phyloP scores from a whole-genome alignment of 805 yeast species.

The Candida maesae region DNA sequence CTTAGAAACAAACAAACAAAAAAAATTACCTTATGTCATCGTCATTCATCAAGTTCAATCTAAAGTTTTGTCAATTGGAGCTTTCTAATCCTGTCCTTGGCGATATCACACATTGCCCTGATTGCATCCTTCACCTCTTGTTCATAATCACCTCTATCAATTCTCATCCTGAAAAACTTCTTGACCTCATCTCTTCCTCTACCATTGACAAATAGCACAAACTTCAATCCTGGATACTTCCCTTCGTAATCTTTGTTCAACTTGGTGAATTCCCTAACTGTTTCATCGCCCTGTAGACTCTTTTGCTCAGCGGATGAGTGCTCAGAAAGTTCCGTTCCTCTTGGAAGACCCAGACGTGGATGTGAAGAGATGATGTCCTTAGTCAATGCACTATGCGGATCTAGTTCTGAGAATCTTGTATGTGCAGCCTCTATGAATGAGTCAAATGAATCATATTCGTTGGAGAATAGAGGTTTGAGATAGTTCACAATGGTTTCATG shows the following conservation, averaged over 20 bases:
- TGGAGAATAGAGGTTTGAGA: conserved; percentile 16
- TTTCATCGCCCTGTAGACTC: conserved; percentile 52
- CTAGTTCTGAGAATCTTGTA: conserved; percentile 10
- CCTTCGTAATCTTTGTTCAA: conserved; percentile 63
- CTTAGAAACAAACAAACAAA: too few species aligned
- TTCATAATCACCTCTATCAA: conserved; percentile 48
- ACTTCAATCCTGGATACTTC: conserved; percentile 66
- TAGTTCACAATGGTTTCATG: conserved; percentile 20
- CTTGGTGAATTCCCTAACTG: conserved; percentile 40
- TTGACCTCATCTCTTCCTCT: conserved; percentile 63
- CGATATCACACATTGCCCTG: conserved; percentile 90
- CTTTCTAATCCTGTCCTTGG: conserved; percentile 68
- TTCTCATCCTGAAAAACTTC: conserved; percentile 56
- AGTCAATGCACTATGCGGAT: conserved; percentile 15
- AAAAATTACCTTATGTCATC: too few species aligned
- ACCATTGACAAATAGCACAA: conserved; percentile 89
- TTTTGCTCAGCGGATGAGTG: conserved; percentile 74
- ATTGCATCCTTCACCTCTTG: conserved; percentile 65
- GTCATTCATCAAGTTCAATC: too few species aligned
- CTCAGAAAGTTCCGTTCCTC: conserved; percentile 43
- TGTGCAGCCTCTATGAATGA: conserved; percentile 20
- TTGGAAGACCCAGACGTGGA: conserved; percentile 78
- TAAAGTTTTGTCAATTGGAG: conserved; percentile 34
- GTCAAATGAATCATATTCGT: conserved; percentile 8
- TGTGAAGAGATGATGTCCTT: conserved; percentile 77